Conservation (phyloP, 352 stramenopile genomes). For the Aphanomyces astaci region DNA sequence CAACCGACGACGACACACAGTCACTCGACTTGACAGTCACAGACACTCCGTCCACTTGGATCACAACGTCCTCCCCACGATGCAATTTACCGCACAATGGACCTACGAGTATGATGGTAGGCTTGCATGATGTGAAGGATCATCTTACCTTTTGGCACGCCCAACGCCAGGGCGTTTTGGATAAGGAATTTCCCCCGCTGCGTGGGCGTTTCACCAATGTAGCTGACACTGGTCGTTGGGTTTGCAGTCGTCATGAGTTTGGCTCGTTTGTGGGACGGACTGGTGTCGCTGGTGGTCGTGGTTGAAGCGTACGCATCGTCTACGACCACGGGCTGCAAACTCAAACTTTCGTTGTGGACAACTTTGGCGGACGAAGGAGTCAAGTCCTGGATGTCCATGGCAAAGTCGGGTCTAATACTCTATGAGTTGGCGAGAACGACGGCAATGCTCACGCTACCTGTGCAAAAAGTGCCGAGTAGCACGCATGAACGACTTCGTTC, state of each 20-base stretch:
- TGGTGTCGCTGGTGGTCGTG: not conserved
- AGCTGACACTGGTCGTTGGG: constrained; percentile 25
- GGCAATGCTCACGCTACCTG: constrained; percentile 24
- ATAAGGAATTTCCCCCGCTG: constrained; percentile 77
- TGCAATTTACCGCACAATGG: constrained; percentile 71
- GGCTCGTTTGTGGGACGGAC: not conserved
- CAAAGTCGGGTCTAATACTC: constrained; percentile 16
- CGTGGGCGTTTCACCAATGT: constrained; percentile 61
- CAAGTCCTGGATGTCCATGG: constrained; percentile 8
- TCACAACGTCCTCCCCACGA: constrained; percentile 66
- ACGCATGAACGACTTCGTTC: constrained; percentile 55
- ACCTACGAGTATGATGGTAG: constrained; percentile 10
- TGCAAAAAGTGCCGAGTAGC: constrained; percentile 82
- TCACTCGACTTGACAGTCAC: constrained; percentile 51
- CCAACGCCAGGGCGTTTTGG: constrained; percentile 50
- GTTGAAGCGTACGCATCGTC: not conserved
- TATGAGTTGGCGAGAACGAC: not conserved
- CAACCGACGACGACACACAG: constrained; percentile 59
- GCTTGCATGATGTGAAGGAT: not conserved
- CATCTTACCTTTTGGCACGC: constrained; percentile 48
- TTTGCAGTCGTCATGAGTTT: not conserved
- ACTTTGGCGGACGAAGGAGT: not conserved
- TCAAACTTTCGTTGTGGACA: constrained; percentile 15
- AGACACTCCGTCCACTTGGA: constrained; percentile 37
- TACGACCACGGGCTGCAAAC: constrained; percentile 8